These are phyloP conservation scores for Eimeria praecox DNA, from an alignment of 169 alveolate genomes.

Conservation along the genomic window DNA sequence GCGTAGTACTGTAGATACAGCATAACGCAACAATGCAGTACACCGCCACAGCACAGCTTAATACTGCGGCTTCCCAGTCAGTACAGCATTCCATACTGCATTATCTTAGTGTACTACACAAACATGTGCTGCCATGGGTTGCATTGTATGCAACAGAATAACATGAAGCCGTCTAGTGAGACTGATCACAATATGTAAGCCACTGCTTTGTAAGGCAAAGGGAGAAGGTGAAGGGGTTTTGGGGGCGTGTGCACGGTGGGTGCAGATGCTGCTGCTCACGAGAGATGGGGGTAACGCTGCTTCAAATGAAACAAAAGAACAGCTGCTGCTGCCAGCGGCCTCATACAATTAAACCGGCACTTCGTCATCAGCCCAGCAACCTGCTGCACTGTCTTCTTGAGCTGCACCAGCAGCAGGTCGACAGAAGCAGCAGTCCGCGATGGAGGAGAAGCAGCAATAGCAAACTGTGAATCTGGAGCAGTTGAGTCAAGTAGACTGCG, in stretches of 20 bases:
- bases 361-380: constrained; percentile 20
- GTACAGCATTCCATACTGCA: too few relatives aligned
- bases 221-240: too few relatives aligned
- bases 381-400: neutral
- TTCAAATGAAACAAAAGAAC: constrained; percentile 19
- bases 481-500: neutral
- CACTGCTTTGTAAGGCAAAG: too few relatives aligned
- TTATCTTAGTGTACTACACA: too few relatives aligned
- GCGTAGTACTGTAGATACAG: neutral
- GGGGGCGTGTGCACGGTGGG: too few relatives aligned
- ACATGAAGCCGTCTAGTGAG: too few relatives aligned
- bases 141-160: too few relatives aligned
- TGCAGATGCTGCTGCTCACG: constrained; percentile 18
- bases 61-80: too few relatives aligned
- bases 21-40: neutral
- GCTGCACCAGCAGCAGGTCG: neutral
- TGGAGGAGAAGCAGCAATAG: neutral
- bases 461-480: neutral
- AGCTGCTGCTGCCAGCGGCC: constrained; percentile 44
- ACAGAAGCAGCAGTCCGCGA: too few relatives aligned
- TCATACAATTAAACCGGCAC: neutral
- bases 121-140: too few relatives aligned
- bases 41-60: too few relatives aligned
- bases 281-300: neutral
- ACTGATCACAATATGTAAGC: too few relatives aligned